Base-by-base conservation (phyloP, 2,329 filamentous ascomycete species). In the Aspergillus latus region DNA sequence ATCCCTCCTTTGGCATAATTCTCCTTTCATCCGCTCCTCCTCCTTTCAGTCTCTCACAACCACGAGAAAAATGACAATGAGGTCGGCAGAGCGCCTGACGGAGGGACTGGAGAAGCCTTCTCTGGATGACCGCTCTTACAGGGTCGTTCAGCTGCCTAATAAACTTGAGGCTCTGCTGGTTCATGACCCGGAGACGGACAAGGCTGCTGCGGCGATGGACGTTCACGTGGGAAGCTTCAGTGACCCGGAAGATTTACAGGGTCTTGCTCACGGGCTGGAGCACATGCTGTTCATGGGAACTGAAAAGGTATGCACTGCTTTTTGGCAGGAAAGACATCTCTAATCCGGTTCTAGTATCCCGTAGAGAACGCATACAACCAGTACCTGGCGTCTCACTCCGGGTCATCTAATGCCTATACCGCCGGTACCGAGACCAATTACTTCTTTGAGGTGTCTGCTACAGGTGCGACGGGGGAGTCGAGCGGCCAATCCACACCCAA, bases 221-320 rank as follows among this genome's bases (percentile, higher is more conserved):
- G 92, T 97, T 70, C 92, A 96, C 73, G 93, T 97, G 36, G 94
- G 94, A 59, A 95, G 90, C 74, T 97, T 97, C 78, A 95, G 90
- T 70, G 94, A 99, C 69, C 86, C 89, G 62, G 84, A 88, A 62
- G 89, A 92, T 66, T 92, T 97, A 84, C 92, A 91, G 11, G 92
- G 94, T 58, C 92, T 96, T 84, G 93, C 93, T 51, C 94, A 97
- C 78, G 92, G 92, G 5, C 91, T 97, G 53, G 93, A 97, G 80
- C 93, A 97, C 82, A 78, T 97, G 62, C 79, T 99, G 26, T 99
- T 99, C 78, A 97, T 99, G 94, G 94, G 94, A 49, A 99, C 94
- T 6, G 88, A 96, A 74, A 99, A 97, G 81, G 86, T 87, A 72
- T 61, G 73, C 43, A 32, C 16, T 32, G 13, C 11, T 44, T 10